Base-by-base conservation (phyloP, 169 alveolate genomes). In the Plasmodium yoelii region DNA sequence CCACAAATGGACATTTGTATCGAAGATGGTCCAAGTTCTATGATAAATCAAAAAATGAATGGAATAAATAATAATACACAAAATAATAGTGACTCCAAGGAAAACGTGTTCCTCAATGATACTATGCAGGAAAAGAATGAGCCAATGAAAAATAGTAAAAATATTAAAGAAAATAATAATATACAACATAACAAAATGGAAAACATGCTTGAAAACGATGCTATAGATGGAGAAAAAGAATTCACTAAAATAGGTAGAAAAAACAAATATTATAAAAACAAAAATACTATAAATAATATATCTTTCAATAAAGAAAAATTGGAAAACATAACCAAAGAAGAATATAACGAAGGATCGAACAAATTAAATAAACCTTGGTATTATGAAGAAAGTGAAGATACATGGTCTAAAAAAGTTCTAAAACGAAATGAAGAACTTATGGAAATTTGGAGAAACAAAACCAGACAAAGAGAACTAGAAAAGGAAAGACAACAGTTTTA, bases 391-490 rank as follows among this genome's bases (percentile, higher is more conserved):
- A 61, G 84, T 60, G 86, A 71, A 15, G 95, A 91, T 13, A 87
- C 75, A 13, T 94, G 97, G 97, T 46, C 90, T 7, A 64, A 80
- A 28, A 87, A 67, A 49, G 94, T 92, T 28, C 90, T 69, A 13
- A 75, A 74, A 69, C 77, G 94, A 60, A 94, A 93, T 90, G 84
- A 88, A 28, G 91, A 88, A 65, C 93, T 94, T 28, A 92, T 61
- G 87, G 92, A 77, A 24, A 64, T 91, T 24, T 94, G 97, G 97
- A 56, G 91, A 73, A 55, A 59, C 22, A 93, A 90, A 68, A 61
- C 92, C 47, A 69, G 60, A 42, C 86, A 67, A 18, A 64, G 93
- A 28, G 92, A 82, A 15, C 22, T 75, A 28, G 89, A 90, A 53
- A 89, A 89, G 18, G 75, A 90, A 77, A 51, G 92, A 39, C 82